Evolutionary conservation across 441 rosid genomes (phyloP).

Genomic region (Kokia cookei): DNA sequence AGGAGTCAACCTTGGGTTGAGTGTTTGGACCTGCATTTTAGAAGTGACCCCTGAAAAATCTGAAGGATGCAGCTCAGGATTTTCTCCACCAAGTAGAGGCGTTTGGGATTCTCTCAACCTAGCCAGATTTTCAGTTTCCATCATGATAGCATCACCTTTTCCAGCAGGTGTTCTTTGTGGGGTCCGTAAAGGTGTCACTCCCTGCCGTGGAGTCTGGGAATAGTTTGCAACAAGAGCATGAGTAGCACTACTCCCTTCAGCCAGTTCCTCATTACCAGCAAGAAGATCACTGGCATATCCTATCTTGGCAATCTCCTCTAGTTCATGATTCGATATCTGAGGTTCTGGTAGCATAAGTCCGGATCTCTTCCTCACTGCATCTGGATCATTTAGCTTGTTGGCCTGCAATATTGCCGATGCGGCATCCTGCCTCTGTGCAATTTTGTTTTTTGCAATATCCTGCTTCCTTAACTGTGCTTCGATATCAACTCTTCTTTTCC

Average conservation of each 20-base stretch:
- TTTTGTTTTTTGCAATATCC: slow-evolving; percentile 82
- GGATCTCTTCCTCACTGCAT: slow-evolving; percentile 88
- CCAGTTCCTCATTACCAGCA: slow-evolving; percentile 70
- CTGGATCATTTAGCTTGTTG: slow-evolving; percentile 94
- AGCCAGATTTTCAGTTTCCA: slow-evolving; percentile 99
- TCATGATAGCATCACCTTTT: slow-evolving; percentile 95
- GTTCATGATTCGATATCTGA: slow-evolving; percentile 88
- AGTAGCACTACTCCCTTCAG: slow-evolving; percentile 87
- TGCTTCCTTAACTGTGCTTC: slow-evolving; percentile 87
- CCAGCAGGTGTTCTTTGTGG: slow-evolving; percentile 97
- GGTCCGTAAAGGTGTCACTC: slow-evolving; percentile 82
- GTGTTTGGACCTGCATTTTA: slow-evolving; percentile 80
- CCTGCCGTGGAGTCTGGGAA: slow-evolving; percentile 83
- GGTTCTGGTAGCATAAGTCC: slow-evolving; percentile 96
- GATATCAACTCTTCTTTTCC: slow-evolving; percentile 79
- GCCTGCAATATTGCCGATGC: slow-evolving; percentile 93
- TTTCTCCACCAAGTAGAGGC: slow-evolving; percentile 91
- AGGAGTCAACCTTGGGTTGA: slow-evolving; percentile 88
- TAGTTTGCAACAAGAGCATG: slow-evolving; percentile 91
- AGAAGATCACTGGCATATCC: slow-evolving; percentile 90
- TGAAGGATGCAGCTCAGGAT: slow-evolving; percentile 97
- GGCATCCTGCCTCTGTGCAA: slow-evolving; percentile 92
- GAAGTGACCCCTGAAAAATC: slow-evolving; percentile 99
- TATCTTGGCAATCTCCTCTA: slow-evolving; percentile 96
- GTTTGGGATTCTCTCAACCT: slow-evolving; percentile 96